These are phyloP conservation scores for Rhodotorula sp. DNA, from an alignment of 1,284 basidiomycete genomes.

Conservation along the genomic window DNA sequence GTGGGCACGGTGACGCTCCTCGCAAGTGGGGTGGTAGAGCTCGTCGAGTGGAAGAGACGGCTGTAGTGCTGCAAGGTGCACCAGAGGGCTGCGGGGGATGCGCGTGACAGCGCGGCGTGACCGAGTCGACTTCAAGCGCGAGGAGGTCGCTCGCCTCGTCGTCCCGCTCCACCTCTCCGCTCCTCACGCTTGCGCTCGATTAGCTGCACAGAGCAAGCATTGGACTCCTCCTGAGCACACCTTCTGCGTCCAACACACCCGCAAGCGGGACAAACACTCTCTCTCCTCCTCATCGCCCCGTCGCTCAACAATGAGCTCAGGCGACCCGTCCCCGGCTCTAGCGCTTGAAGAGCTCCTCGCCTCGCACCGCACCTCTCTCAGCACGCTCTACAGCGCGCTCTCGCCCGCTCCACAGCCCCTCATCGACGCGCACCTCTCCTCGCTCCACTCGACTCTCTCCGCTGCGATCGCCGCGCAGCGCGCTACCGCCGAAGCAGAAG, in stretches of 20 bases:
- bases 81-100: neutral
- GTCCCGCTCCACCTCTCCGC: neutral
- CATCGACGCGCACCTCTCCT: conserved; percentile 6
- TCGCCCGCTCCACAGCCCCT: conserved; percentile 17
- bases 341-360: conserved; percentile 13
- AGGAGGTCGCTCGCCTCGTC: neutral
- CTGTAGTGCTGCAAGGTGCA: neutral
- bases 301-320: conserved; percentile 13
- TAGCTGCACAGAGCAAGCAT: too few species aligned
- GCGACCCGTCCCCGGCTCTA: neutral
- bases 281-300: neutral
- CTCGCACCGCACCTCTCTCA: conserved; percentile 3
- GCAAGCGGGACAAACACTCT: neutral
- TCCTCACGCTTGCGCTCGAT: neutral
- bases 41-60: neutral
- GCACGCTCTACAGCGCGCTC: conserved; percentile 20
- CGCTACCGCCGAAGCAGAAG: conserved; percentile 15
- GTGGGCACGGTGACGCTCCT: neutral
- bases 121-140: neutral
- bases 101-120: too few species aligned
- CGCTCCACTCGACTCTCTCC: conserved; percentile 3
- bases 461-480: conserved; percentile 30
- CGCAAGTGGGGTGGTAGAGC: neutral
- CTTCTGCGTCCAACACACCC: neutral
- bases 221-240: neutral